Evolutionary conservation across 805 yeast genomes (phyloP).

Genomic region (Candida patagonica): DNA sequence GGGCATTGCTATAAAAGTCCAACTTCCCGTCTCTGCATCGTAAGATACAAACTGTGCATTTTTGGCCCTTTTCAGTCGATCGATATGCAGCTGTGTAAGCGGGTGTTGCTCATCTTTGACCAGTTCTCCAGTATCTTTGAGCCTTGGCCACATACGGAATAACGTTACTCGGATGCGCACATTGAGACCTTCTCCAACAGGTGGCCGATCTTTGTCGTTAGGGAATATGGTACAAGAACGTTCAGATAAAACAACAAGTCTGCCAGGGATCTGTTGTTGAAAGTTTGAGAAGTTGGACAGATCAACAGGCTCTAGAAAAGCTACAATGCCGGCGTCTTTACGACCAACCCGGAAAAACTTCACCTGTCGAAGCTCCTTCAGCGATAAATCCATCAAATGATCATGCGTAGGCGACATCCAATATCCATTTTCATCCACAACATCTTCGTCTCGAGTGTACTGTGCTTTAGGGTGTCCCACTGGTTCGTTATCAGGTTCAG

Average conservation of each 20-base stretch:
- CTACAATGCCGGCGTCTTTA: constrained; percentile 63
- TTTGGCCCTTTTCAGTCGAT: constrained; percentile 50
- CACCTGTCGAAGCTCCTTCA: constrained; percentile 57
- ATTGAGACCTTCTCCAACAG: constrained; percentile 75
- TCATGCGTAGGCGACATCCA: constrained; percentile 76
- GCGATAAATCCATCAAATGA: constrained; percentile 48
- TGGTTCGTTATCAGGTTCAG: too few relatives aligned
- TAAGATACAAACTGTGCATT: constrained; percentile 62
- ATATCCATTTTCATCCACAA: constrained; percentile 63
- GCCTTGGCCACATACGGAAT: constrained; percentile 73
- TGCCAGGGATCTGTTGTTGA: constrained; percentile 55
- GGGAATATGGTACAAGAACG: constrained; percentile 67
- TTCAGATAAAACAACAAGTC: constrained; percentile 49
- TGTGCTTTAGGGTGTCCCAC: too few relatives aligned
- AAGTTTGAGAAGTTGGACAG: constrained; percentile 52
- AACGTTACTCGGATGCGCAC: constrained; percentile 63
- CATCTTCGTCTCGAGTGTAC: constrained; percentile 31
- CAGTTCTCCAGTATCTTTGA: constrained; percentile 60
- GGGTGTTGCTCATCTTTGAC: constrained; percentile 73
- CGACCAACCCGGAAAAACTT: constrained; percentile 68
- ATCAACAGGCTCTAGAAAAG: constrained; percentile 76
- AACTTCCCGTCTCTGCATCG: constrained; percentile 53
- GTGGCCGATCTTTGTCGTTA: constrained; percentile 49
- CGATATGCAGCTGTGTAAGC: constrained; percentile 56
- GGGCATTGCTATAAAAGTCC: constrained; percentile 25